phyloP scores from a whole-genome alignment of 2,329 filamentous ascomycete genomes.

The Stromatinia cepivora region DNA sequence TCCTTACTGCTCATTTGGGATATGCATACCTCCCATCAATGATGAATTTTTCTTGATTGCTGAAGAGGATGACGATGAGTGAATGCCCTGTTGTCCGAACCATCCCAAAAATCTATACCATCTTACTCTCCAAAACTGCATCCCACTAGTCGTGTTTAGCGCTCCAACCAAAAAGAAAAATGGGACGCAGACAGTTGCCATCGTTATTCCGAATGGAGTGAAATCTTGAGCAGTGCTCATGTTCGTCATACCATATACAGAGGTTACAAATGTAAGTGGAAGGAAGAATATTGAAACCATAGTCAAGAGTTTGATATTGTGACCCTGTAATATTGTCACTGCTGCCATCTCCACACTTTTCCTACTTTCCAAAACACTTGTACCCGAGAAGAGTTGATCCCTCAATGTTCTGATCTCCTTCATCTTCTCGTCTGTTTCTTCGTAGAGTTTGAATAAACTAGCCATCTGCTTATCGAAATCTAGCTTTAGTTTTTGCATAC shows the following conservation, averaged over 20 bases:
- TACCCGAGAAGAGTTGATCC: slow-evolving; percentile 63
- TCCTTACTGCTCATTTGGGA: not conserved
- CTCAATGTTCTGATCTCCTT: slow-evolving; percentile 57
- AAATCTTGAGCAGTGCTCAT: slow-evolving; percentile 47
- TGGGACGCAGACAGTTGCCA: slow-evolving; percentile 47
- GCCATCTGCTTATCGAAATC: slow-evolving; percentile 49
- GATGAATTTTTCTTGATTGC: not conserved
- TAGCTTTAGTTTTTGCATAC: slow-evolving; percentile 48
- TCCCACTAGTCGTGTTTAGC: slow-evolving; percentile 45
- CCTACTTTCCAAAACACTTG: slow-evolving; percentile 60
- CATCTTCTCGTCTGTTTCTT: slow-evolving; percentile 50
- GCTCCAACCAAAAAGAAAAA: slow-evolving; percentile 51
- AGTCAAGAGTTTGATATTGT: slow-evolving; percentile 61
- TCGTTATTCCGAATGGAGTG: slow-evolving; percentile 47
- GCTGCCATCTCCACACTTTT: slow-evolving; percentile 57
- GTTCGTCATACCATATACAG: slow-evolving; percentile 56
- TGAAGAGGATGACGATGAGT: not conserved
- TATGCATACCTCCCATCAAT: slow-evolving; percentile 10
- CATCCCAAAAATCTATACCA: slow-evolving; percentile 26
- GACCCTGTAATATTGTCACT: slow-evolving; percentile 56
- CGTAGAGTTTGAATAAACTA: slow-evolving; percentile 38
- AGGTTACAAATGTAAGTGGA: slow-evolving; percentile 61
- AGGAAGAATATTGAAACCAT: slow-evolving; percentile 57
- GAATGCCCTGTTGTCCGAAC: slow-evolving; percentile 20
- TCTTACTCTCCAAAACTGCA: slow-evolving; percentile 37